These are phyloP conservation scores for Blastobotrys muscicola DNA, from an alignment of 805 yeast species.

Conservation along the genomic window DNA sequence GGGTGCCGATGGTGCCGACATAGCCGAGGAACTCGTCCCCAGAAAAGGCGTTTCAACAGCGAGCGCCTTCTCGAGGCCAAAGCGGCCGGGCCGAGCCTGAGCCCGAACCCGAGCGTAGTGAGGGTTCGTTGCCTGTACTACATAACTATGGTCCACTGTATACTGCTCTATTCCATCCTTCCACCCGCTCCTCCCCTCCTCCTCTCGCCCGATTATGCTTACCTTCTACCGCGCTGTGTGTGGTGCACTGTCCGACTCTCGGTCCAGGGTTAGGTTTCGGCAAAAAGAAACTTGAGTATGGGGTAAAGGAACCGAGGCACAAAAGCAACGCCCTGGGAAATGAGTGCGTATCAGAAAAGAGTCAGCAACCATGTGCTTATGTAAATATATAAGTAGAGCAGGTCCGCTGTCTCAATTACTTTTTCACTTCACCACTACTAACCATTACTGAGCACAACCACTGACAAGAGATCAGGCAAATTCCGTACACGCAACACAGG, in stretches of 20 bases:
- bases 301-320: no score
- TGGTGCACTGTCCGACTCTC: background rate
- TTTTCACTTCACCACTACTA: no score
- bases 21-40: conserved; percentile 7
- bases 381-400: background rate
- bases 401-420: no score
- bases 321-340: no score
- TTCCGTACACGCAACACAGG: no score
- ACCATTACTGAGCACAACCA: no score
- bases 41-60: background rate
- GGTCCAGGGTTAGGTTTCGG: background rate
- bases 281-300: no score
- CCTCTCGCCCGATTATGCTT: background rate
- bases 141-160: background rate
- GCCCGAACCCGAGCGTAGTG: background rate
- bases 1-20: conserved; percentile 21
- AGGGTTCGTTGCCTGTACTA: background rate
- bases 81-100: conserved; percentile 21
- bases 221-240: background rate
- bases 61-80: conserved; percentile 17
- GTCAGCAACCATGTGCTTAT: background rate
- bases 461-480: no score
- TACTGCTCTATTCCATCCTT: background rate
- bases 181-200: background rate
- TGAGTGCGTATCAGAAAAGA: no score